Base-by-base conservation (phyloP, 352 stramenopile species). In the Plasmopara muralis region DNA sequence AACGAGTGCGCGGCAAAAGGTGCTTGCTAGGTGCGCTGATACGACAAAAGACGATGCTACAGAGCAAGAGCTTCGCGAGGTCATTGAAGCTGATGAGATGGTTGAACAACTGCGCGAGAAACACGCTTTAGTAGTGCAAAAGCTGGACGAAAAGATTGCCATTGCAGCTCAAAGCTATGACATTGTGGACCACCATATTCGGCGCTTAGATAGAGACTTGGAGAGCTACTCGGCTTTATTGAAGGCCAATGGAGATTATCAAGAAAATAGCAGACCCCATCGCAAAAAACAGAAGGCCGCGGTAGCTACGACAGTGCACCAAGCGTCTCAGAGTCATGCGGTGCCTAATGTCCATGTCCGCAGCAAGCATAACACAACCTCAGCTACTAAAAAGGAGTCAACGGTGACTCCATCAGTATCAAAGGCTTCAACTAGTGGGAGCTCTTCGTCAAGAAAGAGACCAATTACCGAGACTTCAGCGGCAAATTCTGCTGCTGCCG, bases 81-180 rank as follows among this genome's bases (percentile, higher is more conserved):
- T 93, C 33, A 81, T 93, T 35, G 77, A 70, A 15, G 61, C 70
- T 13, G 75, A 89, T 40, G 72, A 68, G 33, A 55, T 63, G 42
- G 54, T 87, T 15, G 45, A 62, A 35, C 61, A 40, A 7, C 62
- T 93, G 18, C 58, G 62, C 9, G 57, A 74, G 33, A 89, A 83
- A 57, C 78, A 85, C 48, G 66, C 83, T 47, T 64, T 78, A 20
- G 83, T 88, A 5, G 68, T 91, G 20, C 80, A 93, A 64, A 91
- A 93, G 53, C 70, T 91, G 47, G 83, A 93, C 61, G 83, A 93
- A 68, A 93, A 93, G 54, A 83, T 91, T 45, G 83, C 83, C 41
- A 93, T 93, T 53, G 83, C 83, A 14, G 78, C 77, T 47, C 83
- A 93, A 60, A 87, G 71, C 37, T 93, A 93, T 62, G 83, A 91